Base-by-base conservation (phyloP, 257 asterid genomes). In the Apocynum venetum region DNA sequence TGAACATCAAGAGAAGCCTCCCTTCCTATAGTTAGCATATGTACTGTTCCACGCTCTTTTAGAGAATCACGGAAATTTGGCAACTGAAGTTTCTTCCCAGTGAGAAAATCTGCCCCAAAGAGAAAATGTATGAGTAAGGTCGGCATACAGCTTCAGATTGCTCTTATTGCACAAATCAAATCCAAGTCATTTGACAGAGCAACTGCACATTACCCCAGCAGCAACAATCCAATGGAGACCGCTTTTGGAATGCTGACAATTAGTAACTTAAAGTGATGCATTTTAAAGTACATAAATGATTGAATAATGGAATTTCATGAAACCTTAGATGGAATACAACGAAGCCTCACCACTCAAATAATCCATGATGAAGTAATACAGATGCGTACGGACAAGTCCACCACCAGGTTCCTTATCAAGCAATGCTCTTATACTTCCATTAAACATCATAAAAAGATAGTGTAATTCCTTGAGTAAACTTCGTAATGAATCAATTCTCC, bases 191-290 rank as follows among this genome's bases (percentile, higher is more conserved):
- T 88, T 82, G 89, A 89, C 80, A 85, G 94, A 85, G 98, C 94
- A 86, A 83, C 92, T 89, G 92, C 90, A 85, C 92, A 88, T 95
- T 93, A 93, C 98, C 98, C 94, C 96, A 89, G 97, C 99, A 96
- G 96, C 99, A 89, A 89, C 83, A 90, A 82, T 89, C 92, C 97
- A 89, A 89, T 76, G 97, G 89, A 89, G 96, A 87, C 89, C 90
- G 90, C 92, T 86, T 96, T 91, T 91, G 90, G 91, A 86, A 93
- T 86, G 97, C 98, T 96, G 97, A 77, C 95, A 91, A 91, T 91
- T 91, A 88, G 93, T 92, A 89, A 88, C 93, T 94, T 84, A 85
- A 82, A 90, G 89, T 95, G 96, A 87, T 88, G 73, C 77, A 78
- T 76, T 69, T 82, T 76, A 76, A 82, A 90, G 76, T 83, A 81